Base-by-base conservation (phyloP, 495 filamentous ascomycete species). In the Xylaria sp. region DNA sequence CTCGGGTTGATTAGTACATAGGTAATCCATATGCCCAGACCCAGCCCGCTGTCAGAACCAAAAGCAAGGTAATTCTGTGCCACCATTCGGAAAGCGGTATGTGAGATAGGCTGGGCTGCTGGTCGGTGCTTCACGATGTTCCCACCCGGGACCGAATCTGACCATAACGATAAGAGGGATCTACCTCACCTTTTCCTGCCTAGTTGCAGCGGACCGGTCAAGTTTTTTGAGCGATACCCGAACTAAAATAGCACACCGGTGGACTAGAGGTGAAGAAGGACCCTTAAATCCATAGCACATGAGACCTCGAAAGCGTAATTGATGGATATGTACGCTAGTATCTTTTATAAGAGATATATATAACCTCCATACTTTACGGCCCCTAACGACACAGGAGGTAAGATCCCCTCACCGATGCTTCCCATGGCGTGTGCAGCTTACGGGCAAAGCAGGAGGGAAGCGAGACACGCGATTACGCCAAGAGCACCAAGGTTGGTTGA, bases 1-100 rank as follows among this genome's bases (percentile, higher is more conserved):
- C 48, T 70, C 68, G 41, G 21, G 33, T 70, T 70, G 35, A 70
- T 37, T 40, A 46, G 41, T 43, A n/a, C n/a, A n/a, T n/a, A 17
- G 41, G 15, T 35, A 24, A 43, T 61, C 44, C n/a, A 35, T 50
- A 61, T 69, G 33, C 55, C 33, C 19, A 41, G 21, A 46, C 35
- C 50, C 46, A n/a, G 8, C 58, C 40, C 48, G 55, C 33, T 17
- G 11, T 21, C 58, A 31, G 68, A 70, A 44, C 44, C 46, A 63
- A 63, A 48, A 44, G 50, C 59, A 41, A 55, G 46, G 35, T 35
- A 43, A 14, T 37, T 41, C 11, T 62, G n/a, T 58, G 29, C 24
- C 31, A 53, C 62, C 19, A 14, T 24, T 68, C 26, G 52, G 40
- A 29, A 61, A 24, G 66, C 41, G 21, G 52, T 46, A 21, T 46